Base-by-base conservation (phyloP, 2,329 filamentous ascomycete genomes). In the Fusarium sp. region DNA sequence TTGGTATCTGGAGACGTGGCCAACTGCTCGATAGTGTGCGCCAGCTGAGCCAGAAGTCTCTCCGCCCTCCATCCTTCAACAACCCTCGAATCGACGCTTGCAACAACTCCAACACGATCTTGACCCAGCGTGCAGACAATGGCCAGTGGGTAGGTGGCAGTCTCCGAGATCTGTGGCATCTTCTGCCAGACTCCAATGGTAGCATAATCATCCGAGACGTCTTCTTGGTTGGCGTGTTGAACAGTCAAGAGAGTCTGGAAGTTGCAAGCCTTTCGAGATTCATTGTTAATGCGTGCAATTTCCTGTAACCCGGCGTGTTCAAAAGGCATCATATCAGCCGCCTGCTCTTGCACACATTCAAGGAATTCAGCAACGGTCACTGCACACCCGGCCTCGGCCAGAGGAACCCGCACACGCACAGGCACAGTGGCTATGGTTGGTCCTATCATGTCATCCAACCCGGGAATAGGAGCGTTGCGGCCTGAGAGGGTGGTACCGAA, bases 401-500 rank as follows among this genome's bases (percentile, higher is more conserved):
- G 1, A n/a, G 33, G 27, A 8, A 52, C n/a, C 6, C 35, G 41
- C 13, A 52, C 21, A 6, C 49, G 42, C 1, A 52, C 41, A 6
- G 49, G 41, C 7, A 52, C 35, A 3, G 49, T 46, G 4, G 49
- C 19, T 27, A 50, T 50, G 4, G 48, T 43, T 29, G 48, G 48
- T 2, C 38, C 48, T 36, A 43, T 43, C 31, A 50, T 50, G n/a
- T 36, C 23, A 9, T 43, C 6, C 10, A 50, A n/a, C 4, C 31
- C 31, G 1, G 27, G 10, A 4, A 73, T 47, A 1, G 67, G 47
- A 2, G 57, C 61, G 5, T 65, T 64, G 27, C 79, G 73, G 9
- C 79, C 79, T 3, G 77, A 77, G 1, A 80, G 65, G 0, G 77
- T 79, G 48, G 75, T 73, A 1, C 79, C 79, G 50, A 80, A 80